A percentile compares a stretch with the other conserved stretches of the same genome.
phyloP scores from a whole-genome alignment of 2,329 filamentous ascomycete species.

The Alternaria solani region DNA sequence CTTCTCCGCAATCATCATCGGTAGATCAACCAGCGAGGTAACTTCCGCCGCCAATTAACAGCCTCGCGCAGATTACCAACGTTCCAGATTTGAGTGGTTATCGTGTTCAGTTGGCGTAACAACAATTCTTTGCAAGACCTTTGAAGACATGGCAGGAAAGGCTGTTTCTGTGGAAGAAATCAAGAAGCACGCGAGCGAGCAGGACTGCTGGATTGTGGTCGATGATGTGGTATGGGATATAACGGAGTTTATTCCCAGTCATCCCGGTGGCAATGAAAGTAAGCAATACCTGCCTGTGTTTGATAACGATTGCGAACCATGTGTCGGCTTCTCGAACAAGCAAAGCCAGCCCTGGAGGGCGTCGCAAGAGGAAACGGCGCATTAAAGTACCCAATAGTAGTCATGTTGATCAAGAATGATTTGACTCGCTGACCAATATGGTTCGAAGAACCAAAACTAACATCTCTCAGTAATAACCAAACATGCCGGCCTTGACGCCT shows the following conservation, averaged over 20 bases:
- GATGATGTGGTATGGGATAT: constrained; percentile 71
- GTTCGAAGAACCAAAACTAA: neutral
- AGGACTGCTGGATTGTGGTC: constrained; percentile 68
- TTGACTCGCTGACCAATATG: neutral
- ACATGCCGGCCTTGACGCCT: constrained; percentile 33
- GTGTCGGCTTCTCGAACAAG: neutral
- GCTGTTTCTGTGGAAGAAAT: neutral
- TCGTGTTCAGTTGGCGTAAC: neutral
- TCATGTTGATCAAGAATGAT: neutral
- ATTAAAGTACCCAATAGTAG: neutral
- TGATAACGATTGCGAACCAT: neutral
- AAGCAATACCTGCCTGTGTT: neutral
- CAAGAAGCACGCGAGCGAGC: constrained; percentile 4
- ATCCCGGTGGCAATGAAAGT: constrained; percentile 62
- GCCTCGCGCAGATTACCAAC: neutral
- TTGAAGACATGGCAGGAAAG: neutral
- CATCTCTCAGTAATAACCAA: constrained; percentile 22
- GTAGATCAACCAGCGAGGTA: constrained; percentile 7
- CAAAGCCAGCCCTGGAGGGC: neutral
- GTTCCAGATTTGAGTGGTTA: neutral
- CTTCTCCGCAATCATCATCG: constrained; percentile 12
- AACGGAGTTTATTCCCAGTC: constrained; percentile 66
- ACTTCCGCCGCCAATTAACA: constrained; percentile 5
- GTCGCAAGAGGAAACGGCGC: neutral
- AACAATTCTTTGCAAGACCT: neutral